Percentiles rank a stretch among this genome's conserved stretches.
Evolutionary conservation across 192 early-diverging fungal species (phyloP).

Genomic region (Linnemannia schmuckeri): DNA sequence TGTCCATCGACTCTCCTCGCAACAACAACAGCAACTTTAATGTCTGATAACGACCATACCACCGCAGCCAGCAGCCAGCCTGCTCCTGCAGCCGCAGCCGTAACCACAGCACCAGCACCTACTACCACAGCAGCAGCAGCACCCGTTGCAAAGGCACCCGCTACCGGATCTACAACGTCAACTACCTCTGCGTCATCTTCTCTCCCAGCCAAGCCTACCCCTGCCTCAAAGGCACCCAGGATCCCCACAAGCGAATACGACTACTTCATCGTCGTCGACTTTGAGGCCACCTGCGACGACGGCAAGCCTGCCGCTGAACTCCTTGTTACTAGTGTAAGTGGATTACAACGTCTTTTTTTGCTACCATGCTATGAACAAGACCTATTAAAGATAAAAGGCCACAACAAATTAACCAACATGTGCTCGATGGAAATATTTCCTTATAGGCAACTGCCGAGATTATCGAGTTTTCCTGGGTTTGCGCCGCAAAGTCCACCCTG

Average conservation of each 20-base stretch:
- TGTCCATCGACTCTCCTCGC: background rate
- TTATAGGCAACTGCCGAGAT: constrained; percentile 69
- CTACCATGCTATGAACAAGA: background rate
- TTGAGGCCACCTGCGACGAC: constrained; percentile 83
- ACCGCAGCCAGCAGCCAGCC: background rate
- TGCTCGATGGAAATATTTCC: constrained; percentile 15
- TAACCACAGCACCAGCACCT: background rate
- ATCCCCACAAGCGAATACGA: constrained; percentile 59
- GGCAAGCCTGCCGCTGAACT: constrained; percentile 69
- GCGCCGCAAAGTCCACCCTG: constrained; percentile 60
- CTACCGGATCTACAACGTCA: constrained; percentile 1
- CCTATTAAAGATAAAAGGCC: constrained; percentile 1
- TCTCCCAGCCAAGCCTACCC: constrained; percentile 27
- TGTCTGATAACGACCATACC: background rate
- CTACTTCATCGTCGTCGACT: constrained; percentile 73
- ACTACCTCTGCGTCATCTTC: constrained; percentile 19
- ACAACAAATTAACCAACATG: background rate
- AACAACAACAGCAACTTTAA: background rate
- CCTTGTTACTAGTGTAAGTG: constrained; percentile 66
- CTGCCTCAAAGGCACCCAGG: constrained; percentile 41
- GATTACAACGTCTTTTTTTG: constrained; percentile 6
- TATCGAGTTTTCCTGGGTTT: constrained; percentile 70
- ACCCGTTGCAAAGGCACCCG: constrained; percentile 7
- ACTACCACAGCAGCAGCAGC: constrained; percentile 1
- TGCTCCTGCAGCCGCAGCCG: background rate